Conservation (phyloP, 768 basidiomycete genomes). For the Pisolithus tinctorius region DNA sequence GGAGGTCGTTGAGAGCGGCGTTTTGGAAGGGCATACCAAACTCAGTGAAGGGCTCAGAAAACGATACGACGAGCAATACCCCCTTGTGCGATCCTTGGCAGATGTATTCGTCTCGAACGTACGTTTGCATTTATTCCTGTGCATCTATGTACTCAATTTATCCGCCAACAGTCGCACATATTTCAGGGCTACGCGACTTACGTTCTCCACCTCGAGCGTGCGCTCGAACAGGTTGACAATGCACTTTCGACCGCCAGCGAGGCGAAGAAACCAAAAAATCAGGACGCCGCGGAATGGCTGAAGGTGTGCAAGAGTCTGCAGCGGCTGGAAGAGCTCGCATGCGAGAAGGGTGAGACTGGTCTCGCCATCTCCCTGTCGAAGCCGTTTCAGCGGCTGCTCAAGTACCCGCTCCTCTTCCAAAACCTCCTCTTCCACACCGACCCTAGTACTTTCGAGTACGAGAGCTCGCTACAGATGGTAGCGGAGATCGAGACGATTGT, state of each 20-base stretch:
- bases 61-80: slow-evolving; percentile 93
- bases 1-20: slow-evolving; percentile 79
- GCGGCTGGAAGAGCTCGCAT: slow-evolving; percentile 71
- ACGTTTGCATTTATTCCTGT: slow-evolving; percentile 27
- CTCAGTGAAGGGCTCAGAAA: slow-evolving; percentile 81
- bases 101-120: slow-evolving; percentile 96
- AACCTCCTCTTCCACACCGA: slow-evolving; percentile 96
- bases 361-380: slow-evolving; percentile 93
- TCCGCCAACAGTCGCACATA: slow-evolving; percentile 69
- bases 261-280: slow-evolving; percentile 75
- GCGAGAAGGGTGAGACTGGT: slow-evolving; percentile 87
- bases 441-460: slow-evolving; percentile 95
- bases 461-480: slow-evolving; percentile 93
- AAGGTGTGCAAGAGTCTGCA: slow-evolving; percentile 70
- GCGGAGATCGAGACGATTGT: slow-evolving; percentile 96
- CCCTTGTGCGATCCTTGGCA: slow-evolving; percentile 84
- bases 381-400: slow-evolving; percentile 93
- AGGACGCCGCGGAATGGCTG: slow-evolving; percentile 72
- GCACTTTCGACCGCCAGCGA: slow-evolving; percentile 56
- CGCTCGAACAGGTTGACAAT: slow-evolving; percentile 81
- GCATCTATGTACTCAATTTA: slow-evolving; percentile 11
- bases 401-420: slow-evolving; percentile 96
- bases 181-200: slow-evolving; percentile 92
- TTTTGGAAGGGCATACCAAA: slow-evolving; percentile 80
- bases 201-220: slow-evolving; percentile 89